Conservation (phyloP, 176 grass and related monocot species). For the Phragmites australis region DNA sequence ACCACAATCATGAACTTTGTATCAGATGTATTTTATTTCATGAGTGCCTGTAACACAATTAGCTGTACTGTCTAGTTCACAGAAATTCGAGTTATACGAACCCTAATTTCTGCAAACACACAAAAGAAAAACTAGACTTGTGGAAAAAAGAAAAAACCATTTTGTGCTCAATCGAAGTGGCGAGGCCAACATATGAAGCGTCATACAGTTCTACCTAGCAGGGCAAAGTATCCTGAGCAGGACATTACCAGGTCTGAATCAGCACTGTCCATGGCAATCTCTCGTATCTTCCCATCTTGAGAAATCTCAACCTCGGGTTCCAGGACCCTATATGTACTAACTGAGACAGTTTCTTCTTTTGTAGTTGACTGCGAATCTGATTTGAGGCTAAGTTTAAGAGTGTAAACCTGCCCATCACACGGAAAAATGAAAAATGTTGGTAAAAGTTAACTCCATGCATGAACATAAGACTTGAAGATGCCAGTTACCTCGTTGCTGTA, state of each 20-base stretch:
- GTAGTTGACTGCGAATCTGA: constrained; percentile 57
- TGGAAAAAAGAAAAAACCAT: neutral
- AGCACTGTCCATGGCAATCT: constrained; percentile 84
- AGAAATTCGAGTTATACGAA: constrained; percentile 5
- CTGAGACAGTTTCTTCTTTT: constrained; percentile 52
- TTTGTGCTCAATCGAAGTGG: neutral
- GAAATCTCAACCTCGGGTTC: constrained; percentile 75
- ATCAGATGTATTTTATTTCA: neutral
- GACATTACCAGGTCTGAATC: constrained; percentile 52
- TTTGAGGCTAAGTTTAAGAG: constrained; percentile 75
- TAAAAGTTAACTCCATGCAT: constrained; percentile 27
- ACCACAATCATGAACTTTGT: constrained; percentile 3
- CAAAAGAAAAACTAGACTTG: neutral
- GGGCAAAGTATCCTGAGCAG: constrained; percentile 2
- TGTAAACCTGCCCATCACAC: constrained; percentile 59
- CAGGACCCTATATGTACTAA: constrained; percentile 50
- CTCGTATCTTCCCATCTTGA: constrained; percentile 91
- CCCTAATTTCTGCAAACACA: constrained; percentile 1
- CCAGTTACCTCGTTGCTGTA: constrained; percentile 88
- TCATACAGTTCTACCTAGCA: neutral
- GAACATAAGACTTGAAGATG: constrained; percentile 31
- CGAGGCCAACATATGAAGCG: neutral
- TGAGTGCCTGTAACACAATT: neutral
- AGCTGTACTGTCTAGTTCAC: neutral
- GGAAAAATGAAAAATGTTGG: constrained; percentile 16